Evolutionary conservation across 1,284 basidiomycete genomes (phyloP).

Genomic region (Puccinia triticina): DNA sequence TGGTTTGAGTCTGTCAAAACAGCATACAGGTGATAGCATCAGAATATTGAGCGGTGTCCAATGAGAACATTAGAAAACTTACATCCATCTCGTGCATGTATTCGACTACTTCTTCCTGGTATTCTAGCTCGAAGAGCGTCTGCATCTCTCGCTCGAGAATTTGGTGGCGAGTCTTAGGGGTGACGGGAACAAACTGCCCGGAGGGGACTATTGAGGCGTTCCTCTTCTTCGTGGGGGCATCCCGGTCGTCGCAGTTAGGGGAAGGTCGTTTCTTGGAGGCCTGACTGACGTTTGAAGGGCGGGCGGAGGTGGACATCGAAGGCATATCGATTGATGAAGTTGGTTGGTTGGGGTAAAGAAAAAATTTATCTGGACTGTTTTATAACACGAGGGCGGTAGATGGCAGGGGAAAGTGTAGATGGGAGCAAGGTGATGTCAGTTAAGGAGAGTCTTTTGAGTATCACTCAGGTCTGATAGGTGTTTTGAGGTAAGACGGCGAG

Average conservation of each 20-base stretch:
- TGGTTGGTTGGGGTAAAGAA: neutral
- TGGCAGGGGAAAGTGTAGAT: neutral
- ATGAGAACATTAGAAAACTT: constrained; percentile 60
- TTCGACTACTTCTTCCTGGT: constrained; percentile 83
- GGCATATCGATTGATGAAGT: constrained; percentile 6
- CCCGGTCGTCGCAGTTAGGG: constrained; percentile 39
- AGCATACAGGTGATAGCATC: neutral
- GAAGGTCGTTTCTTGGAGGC: constrained; percentile 52
- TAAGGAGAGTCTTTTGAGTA: neutral
- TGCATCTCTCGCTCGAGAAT: constrained; percentile 60
- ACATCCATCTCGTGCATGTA: constrained; percentile 99
- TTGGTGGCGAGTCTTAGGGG: constrained; percentile 53
- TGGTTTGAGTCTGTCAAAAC: constrained; percentile 23
- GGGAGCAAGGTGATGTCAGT: neutral
- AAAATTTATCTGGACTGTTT: neutral
- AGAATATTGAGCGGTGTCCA: constrained; percentile 5
- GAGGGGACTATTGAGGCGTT: constrained; percentile 14
- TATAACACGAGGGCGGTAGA: neutral
- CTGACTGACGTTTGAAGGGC: constrained; percentile 9
- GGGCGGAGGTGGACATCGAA: neutral
- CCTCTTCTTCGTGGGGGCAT: constrained; percentile 14
- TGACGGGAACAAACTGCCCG: constrained; percentile 50
- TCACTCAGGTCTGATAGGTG: neutral
- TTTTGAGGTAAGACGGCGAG: neutral
- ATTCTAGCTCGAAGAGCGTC: constrained; percentile 78